Evolutionary conservation across 805 yeast genomes (phyloP).

Genomic region (Cyberlindnera nakhonratchasimensis): DNA sequence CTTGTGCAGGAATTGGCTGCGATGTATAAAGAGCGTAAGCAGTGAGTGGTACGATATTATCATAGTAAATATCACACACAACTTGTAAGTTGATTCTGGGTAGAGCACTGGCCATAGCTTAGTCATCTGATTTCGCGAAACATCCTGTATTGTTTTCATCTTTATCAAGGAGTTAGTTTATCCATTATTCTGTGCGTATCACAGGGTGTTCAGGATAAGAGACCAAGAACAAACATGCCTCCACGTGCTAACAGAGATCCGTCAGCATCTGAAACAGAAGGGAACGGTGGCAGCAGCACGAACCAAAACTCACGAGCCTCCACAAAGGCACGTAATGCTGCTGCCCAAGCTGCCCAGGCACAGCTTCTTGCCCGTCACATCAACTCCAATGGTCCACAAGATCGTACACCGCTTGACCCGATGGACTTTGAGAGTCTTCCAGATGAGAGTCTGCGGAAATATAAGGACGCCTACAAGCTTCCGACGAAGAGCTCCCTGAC

Average conservation of each 20-base stretch:
- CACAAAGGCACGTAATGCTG: conserved; percentile 57
- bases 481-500: conserved; percentile 59
- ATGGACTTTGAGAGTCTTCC: conserved; percentile 68
- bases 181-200: not conserved
- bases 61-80: no score
- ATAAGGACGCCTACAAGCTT: conserved; percentile 58
- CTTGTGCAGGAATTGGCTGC: conserved; percentile 20
- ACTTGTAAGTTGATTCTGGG: no score
- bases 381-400: conserved; percentile 69
- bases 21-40: conserved; percentile 5
- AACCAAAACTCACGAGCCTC: conserved; percentile 38
- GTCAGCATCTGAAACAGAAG: conserved; percentile 27
- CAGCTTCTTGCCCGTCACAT: conserved; percentile 65
- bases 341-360: conserved; percentile 66
- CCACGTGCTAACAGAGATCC: conserved; percentile 27
- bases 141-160: not conserved
- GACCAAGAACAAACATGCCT: conserved; percentile 19
- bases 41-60: not conserved
- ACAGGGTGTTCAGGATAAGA: not conserved
- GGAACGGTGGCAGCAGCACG: conserved; percentile 6
- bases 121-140: no score
- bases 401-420: conserved; percentile 48
- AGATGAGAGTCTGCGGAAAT: conserved; percentile 61
- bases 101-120: no score
- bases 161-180: not conserved